phyloP scores from a whole-genome alignment of 192 early-diverging fungal genomes.

The Coemansia sp. region DNA sequence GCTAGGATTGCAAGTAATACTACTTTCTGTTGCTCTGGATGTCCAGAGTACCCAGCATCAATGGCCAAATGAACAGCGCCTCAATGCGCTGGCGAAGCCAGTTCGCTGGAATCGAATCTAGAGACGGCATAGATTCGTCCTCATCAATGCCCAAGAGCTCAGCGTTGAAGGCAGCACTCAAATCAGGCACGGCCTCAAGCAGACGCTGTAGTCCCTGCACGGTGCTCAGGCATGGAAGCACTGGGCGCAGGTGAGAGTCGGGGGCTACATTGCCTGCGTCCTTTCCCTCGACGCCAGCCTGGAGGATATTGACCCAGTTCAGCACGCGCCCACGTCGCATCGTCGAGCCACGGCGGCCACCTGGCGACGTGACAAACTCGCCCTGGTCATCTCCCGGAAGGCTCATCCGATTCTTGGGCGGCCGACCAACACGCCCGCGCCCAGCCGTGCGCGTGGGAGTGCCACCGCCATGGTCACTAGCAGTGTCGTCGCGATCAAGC shows the following conservation, averaged over 20 bases:
- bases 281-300: slow-evolving; percentile 34
- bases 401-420: not conserved
- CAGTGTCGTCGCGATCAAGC: slow-evolving; percentile 7
- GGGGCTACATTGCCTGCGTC: not conserved
- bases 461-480: not conserved
- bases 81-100: slow-evolving; percentile 51
- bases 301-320: slow-evolving; percentile 49
- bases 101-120: slow-evolving; percentile 30
- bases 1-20: not conserved
- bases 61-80: slow-evolving; percentile 48
- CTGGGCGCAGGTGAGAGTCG: slow-evolving; percentile 36
- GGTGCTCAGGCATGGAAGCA: slow-evolving; percentile 38
- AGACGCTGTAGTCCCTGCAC: slow-evolving; percentile 36
- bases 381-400: not conserved
- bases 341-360: slow-evolving; percentile 9
- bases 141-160: slow-evolving; percentile 44
- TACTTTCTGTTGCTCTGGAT: slow-evolving; percentile 13
- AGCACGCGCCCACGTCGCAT: slow-evolving; percentile 48
- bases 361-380: not conserved
- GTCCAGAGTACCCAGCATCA: slow-evolving; percentile 51
- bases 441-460: slow-evolving; percentile 20
- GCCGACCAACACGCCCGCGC: not conserved
- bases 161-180: slow-evolving; percentile 45
- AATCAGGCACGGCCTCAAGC: slow-evolving; percentile 37
- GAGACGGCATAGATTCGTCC: slow-evolving; percentile 20